phyloP scores from a whole-genome alignment of 2,329 filamentous ascomycete genomes.

The Talaromyces funiculosus region DNA sequence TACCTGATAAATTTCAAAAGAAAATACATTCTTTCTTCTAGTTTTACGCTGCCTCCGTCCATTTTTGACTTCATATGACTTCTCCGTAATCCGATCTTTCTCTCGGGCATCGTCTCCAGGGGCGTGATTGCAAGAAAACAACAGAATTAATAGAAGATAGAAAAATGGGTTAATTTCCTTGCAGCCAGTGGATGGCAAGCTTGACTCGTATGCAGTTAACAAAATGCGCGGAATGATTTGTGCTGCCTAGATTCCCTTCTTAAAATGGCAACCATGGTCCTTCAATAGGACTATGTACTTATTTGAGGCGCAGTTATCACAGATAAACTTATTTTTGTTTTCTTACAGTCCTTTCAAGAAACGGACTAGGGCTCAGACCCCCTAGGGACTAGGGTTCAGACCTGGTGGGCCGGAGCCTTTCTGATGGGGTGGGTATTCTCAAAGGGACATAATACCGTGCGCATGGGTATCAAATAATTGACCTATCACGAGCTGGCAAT shows the following conservation, averaged over 20 bases:
- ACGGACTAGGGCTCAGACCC: background rate
- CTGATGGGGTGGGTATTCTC: background rate
- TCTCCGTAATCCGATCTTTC: constrained; percentile 8
- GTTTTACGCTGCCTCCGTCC: constrained; percentile 13
- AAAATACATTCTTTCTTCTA: constrained; percentile 11
- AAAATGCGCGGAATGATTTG: background rate
- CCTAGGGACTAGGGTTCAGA: background rate
- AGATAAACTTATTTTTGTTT: background rate
- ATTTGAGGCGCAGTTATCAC: background rate
- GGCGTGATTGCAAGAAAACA: background rate
- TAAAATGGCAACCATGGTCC: background rate
- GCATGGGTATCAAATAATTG: background rate
- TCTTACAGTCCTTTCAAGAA: background rate
- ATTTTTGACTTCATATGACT: constrained; percentile 12
- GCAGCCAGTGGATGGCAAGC: background rate
- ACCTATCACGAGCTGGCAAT: background rate
- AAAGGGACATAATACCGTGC: constrained; percentile 9
- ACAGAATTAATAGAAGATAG: background rate
- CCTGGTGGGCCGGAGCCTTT: background rate
- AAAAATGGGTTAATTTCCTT: background rate
- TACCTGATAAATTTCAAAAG: background rate
- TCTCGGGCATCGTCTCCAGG: constrained; percentile 1
- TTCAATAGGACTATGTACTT: background rate
- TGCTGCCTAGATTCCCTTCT: constrained; percentile 8
- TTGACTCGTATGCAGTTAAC: background rate